Conservation (phyloP, 306 rosid species). For the Lagenaria siceraria region DNA sequence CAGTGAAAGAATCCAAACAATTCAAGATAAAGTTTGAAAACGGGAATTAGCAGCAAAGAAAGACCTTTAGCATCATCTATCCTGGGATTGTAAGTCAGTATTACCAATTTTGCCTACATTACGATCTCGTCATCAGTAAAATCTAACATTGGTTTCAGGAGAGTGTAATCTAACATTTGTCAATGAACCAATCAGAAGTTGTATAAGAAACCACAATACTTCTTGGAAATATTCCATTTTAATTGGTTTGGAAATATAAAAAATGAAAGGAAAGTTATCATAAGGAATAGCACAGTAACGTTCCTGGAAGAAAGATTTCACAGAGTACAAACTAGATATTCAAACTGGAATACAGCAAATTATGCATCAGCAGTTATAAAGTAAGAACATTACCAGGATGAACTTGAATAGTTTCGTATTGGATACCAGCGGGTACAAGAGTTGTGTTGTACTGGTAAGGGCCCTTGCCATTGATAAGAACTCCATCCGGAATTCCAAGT, state of each 20-base stretch:
- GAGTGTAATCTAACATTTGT: not conserved
- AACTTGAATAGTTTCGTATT: conserved; percentile 42
- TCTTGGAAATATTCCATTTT: too few relatives aligned
- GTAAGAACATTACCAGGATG: conserved; percentile 44
- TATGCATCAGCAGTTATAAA: not conserved
- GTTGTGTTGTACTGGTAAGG: conserved; percentile 73
- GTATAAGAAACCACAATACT: too few relatives aligned
- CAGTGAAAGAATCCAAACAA: not conserved
- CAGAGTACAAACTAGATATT: not conserved
- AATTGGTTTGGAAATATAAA: not conserved
- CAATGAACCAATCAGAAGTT: too few relatives aligned
- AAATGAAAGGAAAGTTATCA: not conserved
- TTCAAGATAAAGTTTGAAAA: not conserved
- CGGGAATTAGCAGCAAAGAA: not conserved
- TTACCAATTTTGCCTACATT: not conserved
- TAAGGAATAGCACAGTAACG: not conserved
- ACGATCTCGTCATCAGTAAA: not conserved
- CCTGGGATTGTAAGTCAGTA: not conserved
- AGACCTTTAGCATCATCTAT: not conserved
- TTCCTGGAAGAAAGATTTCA: not conserved
- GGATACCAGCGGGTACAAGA: conserved; percentile 55
- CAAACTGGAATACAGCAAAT: not conserved
- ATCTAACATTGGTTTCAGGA: not conserved
- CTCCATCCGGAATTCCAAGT: conserved; percentile 85
- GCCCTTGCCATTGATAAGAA: conserved; percentile 91